Conservation (phyloP, 1,284 basidiomycete genomes). For the Megacollybia platyphylla region DNA sequence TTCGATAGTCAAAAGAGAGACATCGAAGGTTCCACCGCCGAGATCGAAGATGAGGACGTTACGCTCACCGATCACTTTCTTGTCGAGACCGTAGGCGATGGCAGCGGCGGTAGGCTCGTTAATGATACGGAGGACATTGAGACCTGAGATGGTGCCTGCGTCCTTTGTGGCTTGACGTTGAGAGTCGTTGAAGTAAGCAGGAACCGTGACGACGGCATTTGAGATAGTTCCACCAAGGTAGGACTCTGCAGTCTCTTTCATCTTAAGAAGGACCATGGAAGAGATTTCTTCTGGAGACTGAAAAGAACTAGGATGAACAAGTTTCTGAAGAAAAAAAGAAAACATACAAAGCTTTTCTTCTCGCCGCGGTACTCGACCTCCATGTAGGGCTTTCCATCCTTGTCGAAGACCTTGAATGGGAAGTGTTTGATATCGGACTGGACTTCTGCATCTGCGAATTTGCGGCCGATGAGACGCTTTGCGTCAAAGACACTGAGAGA, state of each 20-base stretch:
- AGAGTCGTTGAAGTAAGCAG: slow-evolving; percentile 60
- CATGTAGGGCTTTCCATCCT: slow-evolving; percentile 65
- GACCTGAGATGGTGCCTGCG: slow-evolving; percentile 63
- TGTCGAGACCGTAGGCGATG: slow-evolving; percentile 63
- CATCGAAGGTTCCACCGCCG: slow-evolving; percentile 78
- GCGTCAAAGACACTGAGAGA: slow-evolving; percentile 55
- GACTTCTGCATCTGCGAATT: slow-evolving; percentile 61
- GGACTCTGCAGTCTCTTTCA: slow-evolving; percentile 80
- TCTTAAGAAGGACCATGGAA: slow-evolving; percentile 75
- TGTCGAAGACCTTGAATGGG: slow-evolving; percentile 65
- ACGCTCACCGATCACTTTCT: slow-evolving; percentile 56
- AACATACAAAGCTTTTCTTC: slow-evolving; percentile 62
- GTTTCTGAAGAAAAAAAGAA: background rate
- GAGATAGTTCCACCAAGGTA: slow-evolving; percentile 49
- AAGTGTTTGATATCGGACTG: slow-evolving; percentile 72
- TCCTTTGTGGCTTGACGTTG: slow-evolving; percentile 78
- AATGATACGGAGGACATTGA: slow-evolving; percentile 60
- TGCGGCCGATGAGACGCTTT: slow-evolving; percentile 74
- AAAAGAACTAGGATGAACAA: background rate
- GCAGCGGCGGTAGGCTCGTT: slow-evolving; percentile 54
- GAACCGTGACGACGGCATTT: slow-evolving; percentile 34
- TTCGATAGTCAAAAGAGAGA: slow-evolving; percentile 67
- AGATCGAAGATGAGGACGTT: slow-evolving; percentile 84
- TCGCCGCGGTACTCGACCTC: slow-evolving; percentile 68
- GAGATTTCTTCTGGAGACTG: slow-evolving; percentile 77